Evolutionary conservation across 164 flowering plant species (phyloP), one percentile per base, ranked within the genome.

Genomic region (Sextonia rubra): DNA sequence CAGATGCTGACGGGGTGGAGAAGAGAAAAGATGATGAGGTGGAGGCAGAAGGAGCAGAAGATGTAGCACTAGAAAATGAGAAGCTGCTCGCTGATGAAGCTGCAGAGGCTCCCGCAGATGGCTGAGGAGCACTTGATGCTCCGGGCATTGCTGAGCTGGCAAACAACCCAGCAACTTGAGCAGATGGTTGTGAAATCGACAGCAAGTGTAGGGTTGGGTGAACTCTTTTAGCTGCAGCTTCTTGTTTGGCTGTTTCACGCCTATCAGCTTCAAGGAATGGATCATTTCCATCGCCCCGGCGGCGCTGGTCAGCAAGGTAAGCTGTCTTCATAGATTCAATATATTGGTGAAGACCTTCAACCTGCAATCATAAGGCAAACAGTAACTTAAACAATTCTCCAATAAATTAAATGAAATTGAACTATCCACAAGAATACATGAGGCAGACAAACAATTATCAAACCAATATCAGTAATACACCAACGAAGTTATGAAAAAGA

Each of bases 191-290:
- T 47, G 91, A 64, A 73, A 67, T 65, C 25, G 90, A 80, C 30
- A 91, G 95, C 68, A 96, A 79, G 82, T 96, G 95, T 76, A 88
- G 78, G 49, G 98, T 93, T 69, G 98, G 98, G 78, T 96, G 99
- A 22, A 88, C 95, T 81, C 97, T 85, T 78, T 85, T 86, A 32
- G 98, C 92, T 71, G 97, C 98, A 69, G 93, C 99, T 83, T 93
- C 97, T 77, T 82, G 90, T 82, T 88, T 91, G 68, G 99, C 97
- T 18, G 88, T 87, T 83, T 90, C 94, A 32, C 99, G 83, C 29
- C 95, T 77, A 81, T 96, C 98, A 64, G 98, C 99, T 83, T 91
- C 99, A 60, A 96, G 91, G 84, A 96, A 96, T 11, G 99, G 99
- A 82, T 96, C 88, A 71, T 83, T 86, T 20, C 72, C 90, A 73